Base-by-base conservation (phyloP, 805 yeast species). In the Wickerhamiella siamensis region DNA sequence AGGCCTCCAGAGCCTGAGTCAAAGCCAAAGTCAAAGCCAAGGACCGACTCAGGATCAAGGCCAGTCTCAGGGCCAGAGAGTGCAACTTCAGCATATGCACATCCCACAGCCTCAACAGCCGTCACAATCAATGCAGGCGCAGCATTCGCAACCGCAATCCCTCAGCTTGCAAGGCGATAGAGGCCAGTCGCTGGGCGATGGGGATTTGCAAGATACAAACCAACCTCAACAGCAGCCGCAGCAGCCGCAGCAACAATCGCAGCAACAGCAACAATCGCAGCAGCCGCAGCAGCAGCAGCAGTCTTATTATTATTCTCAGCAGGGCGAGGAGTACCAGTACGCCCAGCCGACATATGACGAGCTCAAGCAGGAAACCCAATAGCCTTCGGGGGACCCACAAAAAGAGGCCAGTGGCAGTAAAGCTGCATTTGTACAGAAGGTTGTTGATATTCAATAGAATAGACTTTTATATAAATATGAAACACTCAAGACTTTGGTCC, bases 191-290 rank as follows among this genome's bases (percentile, higher is more conserved):
- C 45, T 35, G 6, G 29, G 6, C 12, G 10, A 24, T 6, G 10
- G 12, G 29, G 10, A 24, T 8, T 8, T 8, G 16, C 54, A 44
- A 41, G 54, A 44, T 31, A 40, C 36, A 36, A 44, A 27, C 40
- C 50, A 47, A 34, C 48, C 38, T 39, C 48, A 20, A 20, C 43
- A 36, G 45, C 42, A 26, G 10, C 41, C 17, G 24, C 47, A 29
- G 34, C 47, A 21, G 5, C 22, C 26, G 26, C 47, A 39, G 17
- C 21, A 10, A 33, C 45, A 38, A 34, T 44, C 47, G 39, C 50
- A 48, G 42, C 46, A 47, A 36, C 53, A 46, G 15, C 29, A 6
- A 6, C 29, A 52, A 50, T 6, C 55, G 54, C 20, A 56, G 20
- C 46, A 31, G 16, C 44, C 38, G 17, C 38, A 24, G 22, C 27